Base-by-base conservation (phyloP, 1,284 basidiomycete species). In the Sporisorium scitamineum region DNA sequence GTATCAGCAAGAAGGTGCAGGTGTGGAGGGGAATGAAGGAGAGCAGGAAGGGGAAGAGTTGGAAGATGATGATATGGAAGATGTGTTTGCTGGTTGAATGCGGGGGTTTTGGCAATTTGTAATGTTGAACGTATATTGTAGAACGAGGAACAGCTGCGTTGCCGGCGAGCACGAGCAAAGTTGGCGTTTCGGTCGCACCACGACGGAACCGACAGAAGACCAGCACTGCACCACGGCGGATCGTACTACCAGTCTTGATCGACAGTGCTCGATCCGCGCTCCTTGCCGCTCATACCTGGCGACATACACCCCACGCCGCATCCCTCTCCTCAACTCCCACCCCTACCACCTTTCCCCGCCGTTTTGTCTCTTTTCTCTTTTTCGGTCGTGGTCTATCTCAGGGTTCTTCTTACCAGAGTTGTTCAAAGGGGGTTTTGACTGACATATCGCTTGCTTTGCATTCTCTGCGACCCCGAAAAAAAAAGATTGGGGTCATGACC, bases 401-500 rank as follows among this genome's bases (percentile, higher is more conserved):
- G 29, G 20, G 6, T 11, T 47, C 13, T 20, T 20, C 10, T 16
- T 13, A 2, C 26, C 16, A 7, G 34, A 34, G 34, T 8, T n/a
- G 22, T 45, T 14, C 3, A 11, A 24, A 22, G 44, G 10, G 14
- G 4, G 6, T 37, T 26, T 41, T 54, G 27, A 54, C 54, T n/a
- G n/a, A n/a, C n/a, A n/a, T n/a, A 55, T 42, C 6, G 16, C 37
- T 29, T 48, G 13, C 20, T 32, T 37, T 39, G n/a, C 44, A 9
- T 8, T 31, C 20, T 11, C 26, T 18, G 20, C 20, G 1, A 16
- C 24, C 3, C 3, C 7, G 10, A 13, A 7, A 8, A 6, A 34
- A 27, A 47, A 26, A 69, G 71, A 75, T 41, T 79, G 76, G 76
- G 76, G 74, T 10, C 69, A 76, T 22, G 73, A 78, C 39, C 67